These are phyloP conservation scores for Pichiaceae sp. DNA, from an alignment of 1,139 yeast species.

Conservation along the genomic window DNA sequence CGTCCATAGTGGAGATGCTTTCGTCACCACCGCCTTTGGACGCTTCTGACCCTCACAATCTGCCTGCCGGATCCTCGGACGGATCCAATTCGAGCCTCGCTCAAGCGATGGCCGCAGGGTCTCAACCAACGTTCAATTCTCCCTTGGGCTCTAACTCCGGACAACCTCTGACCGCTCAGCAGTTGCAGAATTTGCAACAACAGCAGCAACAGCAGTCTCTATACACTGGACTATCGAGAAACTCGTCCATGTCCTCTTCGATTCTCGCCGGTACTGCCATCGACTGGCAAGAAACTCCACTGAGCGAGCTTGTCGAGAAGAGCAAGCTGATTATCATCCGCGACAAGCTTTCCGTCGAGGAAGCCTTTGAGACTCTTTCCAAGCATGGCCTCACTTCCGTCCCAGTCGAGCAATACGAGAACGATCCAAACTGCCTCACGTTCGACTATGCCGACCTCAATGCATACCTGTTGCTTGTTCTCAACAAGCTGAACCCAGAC, in stretches of 20 bases:
- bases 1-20: slow-evolving; percentile 75
- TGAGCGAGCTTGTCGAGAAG: slow-evolving; percentile 68
- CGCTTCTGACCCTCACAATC: not conserved
- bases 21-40: slow-evolving; percentile 76
- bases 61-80: not conserved
- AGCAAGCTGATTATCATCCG: slow-evolving; percentile 69
- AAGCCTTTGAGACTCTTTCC: slow-evolving; percentile 74
- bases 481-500: slow-evolving; percentile 26
- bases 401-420: slow-evolving; percentile 56
- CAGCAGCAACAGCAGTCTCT: slow-evolving; percentile 1
- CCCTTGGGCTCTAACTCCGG: not conserved
- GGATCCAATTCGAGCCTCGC: not conserved
- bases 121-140: not conserved
- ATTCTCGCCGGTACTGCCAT: slow-evolving; percentile 20
- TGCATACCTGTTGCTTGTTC: slow-evolving; percentile 42
- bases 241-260: slow-evolving; percentile 23
- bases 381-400: slow-evolving; percentile 71
- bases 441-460: slow-evolving; percentile 91
- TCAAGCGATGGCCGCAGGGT: not conserved
- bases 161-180: not conserved
- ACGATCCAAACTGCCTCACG: slow-evolving; percentile 61
- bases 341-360: slow-evolving; percentile 62
- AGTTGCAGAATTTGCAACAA: not conserved
- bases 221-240: slow-evolving; percentile 19
- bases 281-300: slow-evolving; percentile 70